These are phyloP conservation scores for Inonotus hispidus DNA, from an alignment of 1,284 basidiomycete genomes.

Conservation along the genomic window DNA sequence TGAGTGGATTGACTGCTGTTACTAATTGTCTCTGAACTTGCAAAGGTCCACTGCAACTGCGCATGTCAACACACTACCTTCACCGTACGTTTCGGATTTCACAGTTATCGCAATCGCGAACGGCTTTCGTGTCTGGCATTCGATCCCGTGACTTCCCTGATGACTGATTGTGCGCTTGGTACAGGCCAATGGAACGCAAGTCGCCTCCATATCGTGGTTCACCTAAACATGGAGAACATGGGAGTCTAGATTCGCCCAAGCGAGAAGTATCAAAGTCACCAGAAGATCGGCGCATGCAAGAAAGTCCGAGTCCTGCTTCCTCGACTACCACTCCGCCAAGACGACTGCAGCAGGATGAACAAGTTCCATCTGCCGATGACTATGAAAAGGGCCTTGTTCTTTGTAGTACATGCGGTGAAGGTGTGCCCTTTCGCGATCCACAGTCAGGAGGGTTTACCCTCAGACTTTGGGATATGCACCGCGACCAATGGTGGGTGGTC, in stretches of 20 bases:
- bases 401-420: constrained; percentile 55
- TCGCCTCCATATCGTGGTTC: constrained; percentile 9
- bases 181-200: constrained; percentile 12
- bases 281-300: background rate
- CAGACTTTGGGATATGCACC: constrained; percentile 65
- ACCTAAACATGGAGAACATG: background rate
- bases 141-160: background rate
- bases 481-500: constrained; percentile 46
- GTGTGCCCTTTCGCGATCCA: constrained; percentile 60
- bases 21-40: background rate
- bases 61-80: constrained; percentile 6
- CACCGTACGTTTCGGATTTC: constrained; percentile 6
- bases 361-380: constrained; percentile 9
- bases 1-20: background rate
- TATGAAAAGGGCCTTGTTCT: constrained; percentile 46
- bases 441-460: constrained; percentile 54
- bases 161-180: background rate
- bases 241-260: background rate
- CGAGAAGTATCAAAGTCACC: background rate
- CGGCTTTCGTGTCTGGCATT: background rate
- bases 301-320: constrained; percentile 28
- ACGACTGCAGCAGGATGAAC: background rate
- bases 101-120: background rate
- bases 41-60: constrained; percentile 7
- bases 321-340: constrained; percentile 34